Percentiles rank a stretch among this genome's conserved stretches.
Evolutionary conservation across 2,329 filamentous ascomycete genomes (phyloP).

Genomic region (Diaporthe helianthi): DNA sequence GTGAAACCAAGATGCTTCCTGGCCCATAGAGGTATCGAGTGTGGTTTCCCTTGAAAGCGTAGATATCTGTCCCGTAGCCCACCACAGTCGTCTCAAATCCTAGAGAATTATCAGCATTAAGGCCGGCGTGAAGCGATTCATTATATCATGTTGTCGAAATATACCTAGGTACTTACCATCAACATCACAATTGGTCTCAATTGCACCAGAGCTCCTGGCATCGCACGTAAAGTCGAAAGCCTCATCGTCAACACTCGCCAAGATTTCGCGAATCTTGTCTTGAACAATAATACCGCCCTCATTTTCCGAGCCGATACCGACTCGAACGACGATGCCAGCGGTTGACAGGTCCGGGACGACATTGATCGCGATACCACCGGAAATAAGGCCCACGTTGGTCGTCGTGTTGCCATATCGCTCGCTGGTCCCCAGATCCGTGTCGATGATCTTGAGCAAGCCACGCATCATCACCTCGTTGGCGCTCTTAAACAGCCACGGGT

Average conservation of each 20-base stretch:
- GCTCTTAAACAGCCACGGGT: slow-evolving; percentile 86
- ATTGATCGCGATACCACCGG: slow-evolving; percentile 85
- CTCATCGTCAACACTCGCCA: slow-evolving; percentile 61
- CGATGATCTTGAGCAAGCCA: slow-evolving; percentile 70
- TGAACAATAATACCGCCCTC: slow-evolving; percentile 60
- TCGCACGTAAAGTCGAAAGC: slow-evolving; percentile 64
- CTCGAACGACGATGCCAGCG: slow-evolving; percentile 73
- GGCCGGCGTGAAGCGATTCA: neutral
- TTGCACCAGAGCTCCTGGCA: slow-evolving; percentile 70
- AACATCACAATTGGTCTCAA: slow-evolving; percentile 81
- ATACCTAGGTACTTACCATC: slow-evolving; percentile 59
- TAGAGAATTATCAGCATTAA: neutral
- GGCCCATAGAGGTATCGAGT: slow-evolving; percentile 69
- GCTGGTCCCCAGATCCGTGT: slow-evolving; percentile 75
- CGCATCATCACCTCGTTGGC: slow-evolving; percentile 83
- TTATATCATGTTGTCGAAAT: too few relatives aligned
- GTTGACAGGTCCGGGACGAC: slow-evolving; percentile 80
- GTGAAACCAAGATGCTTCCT: slow-evolving; percentile 82
- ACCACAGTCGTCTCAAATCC: slow-evolving; percentile 82
- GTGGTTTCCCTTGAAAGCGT: slow-evolving; percentile 73
- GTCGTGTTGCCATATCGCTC: slow-evolving; percentile 87
- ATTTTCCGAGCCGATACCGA: slow-evolving; percentile 61
- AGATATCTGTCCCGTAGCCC: slow-evolving; percentile 94
- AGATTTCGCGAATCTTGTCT: slow-evolving; percentile 60
- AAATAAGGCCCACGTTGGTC: slow-evolving; percentile 80